Evolutionary conservation across 1,284 basidiomycete species (phyloP).

Genomic region (Coniophora puteana): DNA sequence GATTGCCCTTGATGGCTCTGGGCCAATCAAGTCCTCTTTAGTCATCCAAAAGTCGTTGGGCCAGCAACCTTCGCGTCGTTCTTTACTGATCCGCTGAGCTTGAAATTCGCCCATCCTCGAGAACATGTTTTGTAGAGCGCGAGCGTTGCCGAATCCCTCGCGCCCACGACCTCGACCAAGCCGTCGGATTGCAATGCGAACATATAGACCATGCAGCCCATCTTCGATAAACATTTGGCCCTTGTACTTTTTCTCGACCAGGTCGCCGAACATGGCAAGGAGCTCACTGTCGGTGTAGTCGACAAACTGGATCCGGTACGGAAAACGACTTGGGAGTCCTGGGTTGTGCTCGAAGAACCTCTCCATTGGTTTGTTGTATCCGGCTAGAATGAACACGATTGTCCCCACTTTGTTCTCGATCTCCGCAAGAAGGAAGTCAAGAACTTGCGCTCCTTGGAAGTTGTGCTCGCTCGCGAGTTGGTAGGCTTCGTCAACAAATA

Average conservation of each 20-base stretch:
- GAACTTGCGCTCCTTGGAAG: slow-evolving; percentile 42
- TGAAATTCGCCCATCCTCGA: slow-evolving; percentile 44
- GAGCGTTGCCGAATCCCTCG: slow-evolving; percentile 62
- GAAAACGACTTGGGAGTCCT: slow-evolving; percentile 54
- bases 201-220: slow-evolving; percentile 45
- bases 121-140: slow-evolving; percentile 50
- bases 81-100: slow-evolving; percentile 36
- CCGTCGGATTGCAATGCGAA: slow-evolving; percentile 44
- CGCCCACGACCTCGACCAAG: slow-evolving; percentile 49
- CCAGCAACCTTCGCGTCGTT: slow-evolving; percentile 31
- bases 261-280: slow-evolving; percentile 40
- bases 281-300: slow-evolving; percentile 53
- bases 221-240: slow-evolving; percentile 48
- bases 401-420: slow-evolving; percentile 60
- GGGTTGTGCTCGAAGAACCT: slow-evolving; percentile 66
- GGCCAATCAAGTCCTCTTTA: slow-evolving; percentile 53
- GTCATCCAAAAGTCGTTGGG: slow-evolving; percentile 45
- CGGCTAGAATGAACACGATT: slow-evolving; percentile 60
- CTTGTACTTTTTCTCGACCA: slow-evolving; percentile 36
- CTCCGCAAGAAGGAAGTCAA: slow-evolving; percentile 59
- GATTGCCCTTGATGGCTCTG: slow-evolving; percentile 45
- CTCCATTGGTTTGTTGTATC: slow-evolving; percentile 62
- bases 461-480: slow-evolving; percentile 45
- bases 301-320: slow-evolving; percentile 45
- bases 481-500: slow-evolving; percentile 63